Evolutionary conservation across 257 asterid genomes (phyloP).

Genomic region (Nicotiana undulata): DNA sequence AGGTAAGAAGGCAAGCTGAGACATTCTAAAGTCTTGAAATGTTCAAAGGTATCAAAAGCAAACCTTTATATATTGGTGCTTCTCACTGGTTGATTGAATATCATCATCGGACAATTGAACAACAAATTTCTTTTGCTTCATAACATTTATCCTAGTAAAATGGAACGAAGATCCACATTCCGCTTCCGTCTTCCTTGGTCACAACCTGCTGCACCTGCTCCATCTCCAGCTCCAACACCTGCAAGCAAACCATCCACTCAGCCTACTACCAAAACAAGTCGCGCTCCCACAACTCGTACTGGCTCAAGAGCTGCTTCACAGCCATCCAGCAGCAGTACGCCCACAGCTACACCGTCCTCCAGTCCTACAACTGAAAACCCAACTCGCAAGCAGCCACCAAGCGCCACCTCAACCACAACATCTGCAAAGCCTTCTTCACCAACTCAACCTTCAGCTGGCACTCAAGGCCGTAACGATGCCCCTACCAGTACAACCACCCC

Average conservation of each 20-base stretch:
- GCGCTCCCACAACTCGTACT: constrained; percentile 11
- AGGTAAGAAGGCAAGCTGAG: not conserved
- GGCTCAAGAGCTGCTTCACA: constrained; percentile 3
- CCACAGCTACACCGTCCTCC: not conserved
- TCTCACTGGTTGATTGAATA: not conserved
- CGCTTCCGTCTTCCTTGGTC: constrained; percentile 45
- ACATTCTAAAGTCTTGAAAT: not conserved
- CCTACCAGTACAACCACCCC: not conserved
- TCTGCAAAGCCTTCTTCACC: constrained; percentile 2
- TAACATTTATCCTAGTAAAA: constrained; percentile 2
- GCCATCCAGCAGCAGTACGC: not conserved
- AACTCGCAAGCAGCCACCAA: constrained; percentile 1
- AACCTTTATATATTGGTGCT: constrained; percentile 4
- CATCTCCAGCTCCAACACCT: constrained; percentile 6
- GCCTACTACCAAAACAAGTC: not conserved
- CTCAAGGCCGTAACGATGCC: constrained; percentile 2
- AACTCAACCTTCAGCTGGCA: not conserved
- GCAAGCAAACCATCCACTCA: constrained; percentile 21
- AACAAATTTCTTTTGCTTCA: constrained; percentile 1
- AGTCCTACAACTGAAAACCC: not conserved
- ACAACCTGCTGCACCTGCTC: constrained; percentile 11
- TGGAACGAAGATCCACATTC: constrained; percentile 45
- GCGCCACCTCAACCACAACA: not conserved
- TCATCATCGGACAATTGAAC: not conserved
- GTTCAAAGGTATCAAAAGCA: constrained; percentile 23